Percentiles rank a stretch among this genome's conserved stretches.
phyloP scores from a whole-genome alignment of 208 protist genomes.

The Acanthamoeba sp. region DNA sequence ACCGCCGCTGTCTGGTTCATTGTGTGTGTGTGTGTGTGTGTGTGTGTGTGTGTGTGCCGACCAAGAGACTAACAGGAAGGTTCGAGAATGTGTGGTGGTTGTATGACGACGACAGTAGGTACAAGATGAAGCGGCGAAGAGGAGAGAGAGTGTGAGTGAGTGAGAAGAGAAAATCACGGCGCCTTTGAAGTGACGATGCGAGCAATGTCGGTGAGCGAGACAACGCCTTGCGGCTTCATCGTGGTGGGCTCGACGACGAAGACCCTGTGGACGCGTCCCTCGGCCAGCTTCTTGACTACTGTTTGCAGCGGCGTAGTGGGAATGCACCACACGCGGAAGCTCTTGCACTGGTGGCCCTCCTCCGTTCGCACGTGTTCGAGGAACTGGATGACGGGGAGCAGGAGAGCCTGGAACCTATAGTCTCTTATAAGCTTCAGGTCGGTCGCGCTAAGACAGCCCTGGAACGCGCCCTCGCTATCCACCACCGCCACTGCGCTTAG shows the following conservation, averaged over 20 bases:
- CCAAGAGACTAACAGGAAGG: too few relatives aligned
- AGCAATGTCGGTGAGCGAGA: conserved; percentile 70
- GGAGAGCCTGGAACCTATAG: conserved; percentile 43
- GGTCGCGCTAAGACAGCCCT: conserved; percentile 57
- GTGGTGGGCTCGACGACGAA: conserved; percentile 15
- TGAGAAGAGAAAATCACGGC: too few relatives aligned
- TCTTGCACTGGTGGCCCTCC: background rate
- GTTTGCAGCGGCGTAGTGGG: conserved; percentile 34
- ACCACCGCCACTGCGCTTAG: conserved; percentile 62
- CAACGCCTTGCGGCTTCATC: conserved; percentile 15
- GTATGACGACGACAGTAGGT: too few relatives aligned
- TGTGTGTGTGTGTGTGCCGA: too few relatives aligned
- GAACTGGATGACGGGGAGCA: conserved; percentile 48
- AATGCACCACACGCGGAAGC: conserved; percentile 52
- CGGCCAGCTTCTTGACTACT: conserved; percentile 52
- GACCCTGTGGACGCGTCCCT: conserved; percentile 57
- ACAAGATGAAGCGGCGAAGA: too few relatives aligned
- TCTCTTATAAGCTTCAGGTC: conserved; percentile 62
- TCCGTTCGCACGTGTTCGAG: conserved; percentile 45
- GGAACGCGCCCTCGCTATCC: background rate
- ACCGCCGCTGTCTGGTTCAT: too few relatives aligned
- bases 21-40: too few relatives aligned
- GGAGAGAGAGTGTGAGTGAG: too few relatives aligned
- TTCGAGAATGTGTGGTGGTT: too few relatives aligned
- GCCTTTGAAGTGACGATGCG: background rate